Base-by-base conservation (phyloP, 306 rosid species). In the Biancaea sappan region DNA sequence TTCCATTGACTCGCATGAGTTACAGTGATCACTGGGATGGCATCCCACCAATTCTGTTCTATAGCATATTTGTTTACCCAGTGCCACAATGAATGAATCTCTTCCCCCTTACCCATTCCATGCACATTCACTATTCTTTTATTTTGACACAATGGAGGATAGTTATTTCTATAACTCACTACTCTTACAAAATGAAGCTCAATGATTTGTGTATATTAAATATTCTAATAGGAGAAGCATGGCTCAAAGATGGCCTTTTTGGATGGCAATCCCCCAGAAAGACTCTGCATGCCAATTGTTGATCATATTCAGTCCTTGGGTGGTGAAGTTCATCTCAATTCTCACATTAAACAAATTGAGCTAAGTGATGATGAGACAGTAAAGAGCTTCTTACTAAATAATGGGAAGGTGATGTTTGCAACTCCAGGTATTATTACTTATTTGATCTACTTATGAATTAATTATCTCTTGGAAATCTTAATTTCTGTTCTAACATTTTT, bases 231-330 rank as follows among this genome's bases (percentile, higher is more conserved):
- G 98, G 98, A 94, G 86, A 94, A 94, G 80, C 96, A 94, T 73
- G 98, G 98, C 71, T 94, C 98, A 71, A 94, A 94, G 85, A 91
- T 94, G 96, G 98, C 98, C 69, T 94, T 94, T 84, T 87, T 94
- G 84, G 98, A 94, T 79, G 98, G 98, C 26, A 90, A 82, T 40
- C 98, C 98, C 34, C 98, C 98, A 0, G 98, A 94, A 86, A 91
- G 98, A 86, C 97, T 94, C 22, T 94, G 98, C 80, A 75, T 77
- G 94, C 98, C 98, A 15, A 80, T 94, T 78, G 98, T 86, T 29
- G 89, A 94, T 63, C 93, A 94, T 84, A 76, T 94, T 85, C 88
- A 69, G 62, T 89, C 96, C 57, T 81, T 90, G 77, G 97, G 96
- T 29, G 98, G 98, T 51, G 97, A 94, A 87, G 96, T 94, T 41